These are phyloP conservation scores for Chaetoceros muelleri DNA, from an alignment of 108 stramenopile genomes.

Conservation along the genomic window DNA sequence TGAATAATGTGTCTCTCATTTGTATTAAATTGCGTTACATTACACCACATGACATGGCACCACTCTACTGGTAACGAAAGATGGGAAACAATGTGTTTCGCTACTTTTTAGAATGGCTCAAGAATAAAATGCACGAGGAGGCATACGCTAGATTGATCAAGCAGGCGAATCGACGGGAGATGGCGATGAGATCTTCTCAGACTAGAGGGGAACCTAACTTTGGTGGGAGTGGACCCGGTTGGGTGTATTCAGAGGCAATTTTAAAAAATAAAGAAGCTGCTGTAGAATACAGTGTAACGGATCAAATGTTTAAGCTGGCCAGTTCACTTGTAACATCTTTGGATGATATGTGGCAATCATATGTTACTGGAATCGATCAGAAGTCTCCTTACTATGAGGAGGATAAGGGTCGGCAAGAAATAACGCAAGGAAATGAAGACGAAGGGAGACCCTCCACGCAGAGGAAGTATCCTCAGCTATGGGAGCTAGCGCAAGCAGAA, in stretches of 20 bases:
- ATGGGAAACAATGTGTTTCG: slow-evolving; percentile 77
- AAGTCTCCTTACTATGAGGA: background rate
- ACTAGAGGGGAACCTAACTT: background rate
- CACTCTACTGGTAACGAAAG: slow-evolving; percentile 5
- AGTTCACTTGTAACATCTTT: slow-evolving; percentile 6
- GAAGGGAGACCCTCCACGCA: background rate
- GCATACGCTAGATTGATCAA: slow-evolving; percentile 40
- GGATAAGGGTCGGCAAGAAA: slow-evolving; percentile 3
- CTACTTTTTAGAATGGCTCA: slow-evolving; percentile 77
- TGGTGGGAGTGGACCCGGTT: background rate
- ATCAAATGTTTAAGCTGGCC: background rate
- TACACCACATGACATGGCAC: too few species aligned
- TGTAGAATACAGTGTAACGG: background rate
- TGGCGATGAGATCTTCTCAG: background rate
- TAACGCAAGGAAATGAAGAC: slow-evolving; percentile 9
- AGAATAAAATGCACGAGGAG: slow-evolving; percentile 61
- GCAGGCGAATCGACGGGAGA: slow-evolving; percentile 18
- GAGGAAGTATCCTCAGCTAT: slow-evolving; percentile 32
- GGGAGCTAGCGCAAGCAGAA: slow-evolving; percentile 61
- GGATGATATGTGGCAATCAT: slow-evolving; percentile 20
- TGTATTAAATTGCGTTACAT: too few species aligned
- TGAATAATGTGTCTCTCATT: background rate
- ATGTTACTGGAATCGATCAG: slow-evolving; percentile 7
- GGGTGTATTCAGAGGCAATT: background rate
- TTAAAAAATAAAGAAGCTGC: background rate